Evolutionary conservation across 2,329 filamentous ascomycete genomes (phyloP).

Genomic region (Pyrenochaeta sp.): DNA sequence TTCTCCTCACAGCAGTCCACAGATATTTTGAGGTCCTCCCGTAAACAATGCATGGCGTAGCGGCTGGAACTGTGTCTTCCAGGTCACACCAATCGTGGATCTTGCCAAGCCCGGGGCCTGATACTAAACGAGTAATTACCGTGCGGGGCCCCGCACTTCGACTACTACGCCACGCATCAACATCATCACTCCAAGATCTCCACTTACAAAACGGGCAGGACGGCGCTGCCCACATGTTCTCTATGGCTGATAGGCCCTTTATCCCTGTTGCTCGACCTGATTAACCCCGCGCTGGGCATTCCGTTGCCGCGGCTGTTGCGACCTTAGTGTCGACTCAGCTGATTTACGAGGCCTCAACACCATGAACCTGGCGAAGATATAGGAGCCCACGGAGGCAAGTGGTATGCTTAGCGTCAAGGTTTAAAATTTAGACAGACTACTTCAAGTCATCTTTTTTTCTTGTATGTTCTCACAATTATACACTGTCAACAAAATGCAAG

Average conservation of each 20-base stretch:
- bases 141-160: slow-evolving; percentile 22
- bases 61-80: no score
- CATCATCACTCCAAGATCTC: slow-evolving; percentile 6
- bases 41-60: no score
- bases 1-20: no score
- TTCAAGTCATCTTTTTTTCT: slow-evolving; percentile 3
- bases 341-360: background rate
- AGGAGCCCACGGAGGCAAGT: background rate
- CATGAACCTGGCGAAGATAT: background rate
- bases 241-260: slow-evolving; percentile 4
- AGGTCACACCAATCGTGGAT: background rate
- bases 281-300: slow-evolving; percentile 4
- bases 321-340: slow-evolving; percentile 6
- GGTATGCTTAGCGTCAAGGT: slow-evolving; percentile 1
- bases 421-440: slow-evolving; percentile 6
- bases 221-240: slow-evolving; percentile 1
- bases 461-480: slow-evolving; percentile 1
- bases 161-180: slow-evolving; percentile 1
- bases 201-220: slow-evolving; percentile 7
- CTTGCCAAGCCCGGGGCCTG: slow-evolving; percentile 6
- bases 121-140: background rate
- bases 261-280: slow-evolving; percentile 2
- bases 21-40: no score
- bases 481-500: slow-evolving; percentile 18
- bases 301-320: slow-evolving; percentile 19